These are phyloP conservation scores for Colletotrichum sp. DNA, from an alignment of 2,329 filamentous ascomycete species.

Conservation along the genomic window DNA sequence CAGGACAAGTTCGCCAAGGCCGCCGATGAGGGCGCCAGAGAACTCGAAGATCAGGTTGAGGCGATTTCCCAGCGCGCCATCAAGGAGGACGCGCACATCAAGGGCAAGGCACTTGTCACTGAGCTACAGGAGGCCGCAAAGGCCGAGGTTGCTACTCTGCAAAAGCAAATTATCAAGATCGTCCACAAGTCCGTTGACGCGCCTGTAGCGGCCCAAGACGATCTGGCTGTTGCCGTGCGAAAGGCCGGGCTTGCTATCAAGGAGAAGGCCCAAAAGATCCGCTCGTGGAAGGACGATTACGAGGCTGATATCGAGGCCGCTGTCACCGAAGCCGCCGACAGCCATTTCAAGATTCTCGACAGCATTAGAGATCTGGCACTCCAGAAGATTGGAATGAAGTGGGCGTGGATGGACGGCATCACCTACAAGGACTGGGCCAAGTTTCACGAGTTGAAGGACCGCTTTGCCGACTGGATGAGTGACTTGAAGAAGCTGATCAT, in stretches of 20 bases:
- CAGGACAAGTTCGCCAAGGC: conserved; percentile 86
- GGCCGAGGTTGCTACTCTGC: conserved; percentile 68
- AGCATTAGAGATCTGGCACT: conserved; percentile 83
- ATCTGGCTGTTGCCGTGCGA: conserved; percentile 59
- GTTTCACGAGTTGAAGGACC: conserved; percentile 85
- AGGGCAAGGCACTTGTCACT: conserved; percentile 70
- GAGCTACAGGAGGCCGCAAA: conserved; percentile 73
- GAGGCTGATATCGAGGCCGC: conserved; percentile 71
- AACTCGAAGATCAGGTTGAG: conserved; percentile 74
- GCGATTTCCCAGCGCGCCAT: conserved; percentile 64
- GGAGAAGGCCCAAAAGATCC: conserved; percentile 76
- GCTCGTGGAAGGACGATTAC: conserved; percentile 77
- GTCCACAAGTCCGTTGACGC: conserved; percentile 57
- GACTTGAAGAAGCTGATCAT: conserved; percentile 81
- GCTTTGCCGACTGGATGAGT: conserved; percentile 83
- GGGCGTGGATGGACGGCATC: conserved; percentile 94
- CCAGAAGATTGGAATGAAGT: conserved; percentile 90
- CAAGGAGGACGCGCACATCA: conserved; percentile 66
- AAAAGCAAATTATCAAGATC: conserved; percentile 69
- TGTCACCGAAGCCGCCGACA: conserved; percentile 75
- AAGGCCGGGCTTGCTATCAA: conserved; percentile 75
- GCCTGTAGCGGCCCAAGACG: conserved; percentile 44
- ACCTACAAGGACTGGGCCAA: conserved; percentile 98
- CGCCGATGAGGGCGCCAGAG: conserved; percentile 76
- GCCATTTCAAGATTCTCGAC: conserved; percentile 82